Percentiles rank a stretch among this genome's conserved stretches.
These are phyloP conservation scores for Naganishia randhawae DNA, from an alignment of 768 basidiomycete genomes.

Conservation along the genomic window DNA sequence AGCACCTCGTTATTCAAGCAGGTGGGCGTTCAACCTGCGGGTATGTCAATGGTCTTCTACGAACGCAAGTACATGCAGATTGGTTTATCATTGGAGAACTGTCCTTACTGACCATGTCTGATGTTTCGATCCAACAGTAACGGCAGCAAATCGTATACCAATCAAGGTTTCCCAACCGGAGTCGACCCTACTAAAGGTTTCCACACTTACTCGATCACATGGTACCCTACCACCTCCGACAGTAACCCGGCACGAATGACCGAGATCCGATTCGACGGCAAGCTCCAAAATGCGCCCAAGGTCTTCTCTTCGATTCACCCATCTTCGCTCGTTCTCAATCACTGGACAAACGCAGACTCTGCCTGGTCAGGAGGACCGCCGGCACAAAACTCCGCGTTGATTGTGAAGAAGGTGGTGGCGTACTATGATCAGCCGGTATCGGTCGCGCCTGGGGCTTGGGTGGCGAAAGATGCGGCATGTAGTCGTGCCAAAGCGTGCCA, in stretches of 20 bases:
- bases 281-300: not conserved
- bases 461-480: conserved; percentile 5
- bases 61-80: not conserved
- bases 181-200: conserved; percentile 6
- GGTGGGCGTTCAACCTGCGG: not conserved
- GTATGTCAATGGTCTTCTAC: conserved; percentile 13
- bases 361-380: conserved; percentile 12
- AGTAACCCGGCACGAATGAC: not conserved
- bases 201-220: conserved; percentile 10
- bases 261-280: conserved; percentile 19
- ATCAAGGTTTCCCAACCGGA: not conserved
- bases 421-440: not conserved
- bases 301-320: not conserved
- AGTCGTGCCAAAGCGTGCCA: not conserved
- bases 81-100: not conserved
- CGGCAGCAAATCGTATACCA: not conserved
- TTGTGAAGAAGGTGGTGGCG: not conserved
- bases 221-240: conserved; percentile 4
- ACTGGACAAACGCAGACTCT: conserved; percentile 7
- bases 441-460: not conserved
- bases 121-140: not conserved
- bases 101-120: not conserved
- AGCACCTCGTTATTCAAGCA: conserved; percentile 7
- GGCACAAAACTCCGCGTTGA: not conserved
- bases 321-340: not conserved